Percentiles rank a stretch among this genome's conserved stretches.
These are phyloP conservation scores for Leishmania turanica DNA, from an alignment of 208 protist genomes.

Conservation along the genomic window DNA sequence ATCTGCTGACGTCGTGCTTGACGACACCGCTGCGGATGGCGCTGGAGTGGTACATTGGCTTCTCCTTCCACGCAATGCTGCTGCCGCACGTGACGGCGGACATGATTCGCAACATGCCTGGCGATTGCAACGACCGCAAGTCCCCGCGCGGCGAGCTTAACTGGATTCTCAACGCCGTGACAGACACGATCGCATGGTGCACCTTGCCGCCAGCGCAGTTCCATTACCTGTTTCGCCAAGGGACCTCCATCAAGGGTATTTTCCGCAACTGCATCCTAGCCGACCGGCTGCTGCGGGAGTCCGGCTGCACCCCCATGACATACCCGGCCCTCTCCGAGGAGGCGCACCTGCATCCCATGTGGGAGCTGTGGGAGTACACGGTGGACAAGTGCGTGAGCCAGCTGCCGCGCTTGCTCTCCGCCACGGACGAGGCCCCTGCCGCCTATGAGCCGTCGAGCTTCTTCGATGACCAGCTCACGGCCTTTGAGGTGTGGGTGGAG, in stretches of 20 bases:
- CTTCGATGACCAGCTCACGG: conserved; percentile 98
- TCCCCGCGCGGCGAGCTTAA: conserved; percentile 97
- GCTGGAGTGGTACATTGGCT: conserved; percentile 94
- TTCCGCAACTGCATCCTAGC: conserved; percentile 99
- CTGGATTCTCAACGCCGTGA: conserved; percentile 99
- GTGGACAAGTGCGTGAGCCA: conserved; percentile 93
- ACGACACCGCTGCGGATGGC: conserved; percentile 98
- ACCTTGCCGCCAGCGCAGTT: conserved; percentile 92
- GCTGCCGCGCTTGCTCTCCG: conserved; percentile 78
- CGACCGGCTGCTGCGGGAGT: conserved; percentile 94
- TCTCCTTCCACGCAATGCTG: conserved; percentile 77
- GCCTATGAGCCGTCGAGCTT: conserved; percentile 92
- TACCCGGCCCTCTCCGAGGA: conserved; percentile 93
- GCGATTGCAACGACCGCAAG: conserved; percentile 75
- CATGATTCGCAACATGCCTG: conserved; percentile 83
- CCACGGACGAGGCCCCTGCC: conserved; percentile 9
- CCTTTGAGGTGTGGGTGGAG: conserved; percentile 99
- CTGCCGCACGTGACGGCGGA: conserved; percentile 87
- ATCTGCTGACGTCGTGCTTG: conserved; percentile 99
- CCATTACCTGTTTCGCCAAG: conserved; percentile 96
- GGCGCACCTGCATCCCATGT: conserved; percentile 95
- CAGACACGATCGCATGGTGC: conserved; percentile 99
- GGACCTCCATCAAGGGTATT: conserved; percentile 93
- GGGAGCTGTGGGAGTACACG: conserved; percentile 96
- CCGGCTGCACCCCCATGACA: conserved; percentile 96